Conservation (phyloP, 2,329 filamentous ascomycete species). For the Macrophomina phaseolina region DNA sequence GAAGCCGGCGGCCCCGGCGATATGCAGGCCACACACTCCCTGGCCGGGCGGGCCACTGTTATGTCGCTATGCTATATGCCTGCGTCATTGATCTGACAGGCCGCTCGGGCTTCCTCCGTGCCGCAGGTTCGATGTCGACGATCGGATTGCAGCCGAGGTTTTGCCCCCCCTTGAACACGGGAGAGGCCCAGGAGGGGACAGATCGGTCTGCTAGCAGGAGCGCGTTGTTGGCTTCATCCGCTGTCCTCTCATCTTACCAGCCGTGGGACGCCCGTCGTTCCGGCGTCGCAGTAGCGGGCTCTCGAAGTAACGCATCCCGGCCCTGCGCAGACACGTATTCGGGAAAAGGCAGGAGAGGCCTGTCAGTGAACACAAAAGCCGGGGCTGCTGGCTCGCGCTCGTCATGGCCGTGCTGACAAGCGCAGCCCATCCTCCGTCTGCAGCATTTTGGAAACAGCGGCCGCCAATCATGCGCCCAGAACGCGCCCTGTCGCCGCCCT, state of each 20-base stretch:
- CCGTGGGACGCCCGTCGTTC: conserved; percentile 13
- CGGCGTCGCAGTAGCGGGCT: conserved; percentile 6
- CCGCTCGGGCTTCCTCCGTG: background rate
- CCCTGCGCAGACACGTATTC: background rate
- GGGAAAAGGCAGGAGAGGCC: background rate
- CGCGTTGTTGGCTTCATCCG: background rate
- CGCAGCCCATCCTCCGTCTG: conserved; percentile 5
- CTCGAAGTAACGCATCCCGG: background rate
- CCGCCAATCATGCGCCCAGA: conserved; percentile 4
- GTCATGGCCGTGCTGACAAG: conserved; percentile 12
- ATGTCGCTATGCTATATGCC: conserved; percentile 6
- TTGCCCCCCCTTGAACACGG: conserved; percentile 6
- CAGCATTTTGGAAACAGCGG: background rate
- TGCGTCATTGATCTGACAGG: conserved; percentile 22
- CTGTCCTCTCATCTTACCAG: conserved; percentile 3
- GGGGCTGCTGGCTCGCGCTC: background rate
- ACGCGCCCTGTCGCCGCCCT: conserved; percentile 1
- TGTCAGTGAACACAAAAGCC: background rate
- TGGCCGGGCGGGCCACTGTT: conserved; percentile 6
- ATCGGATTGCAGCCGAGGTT: conserved; percentile 15
- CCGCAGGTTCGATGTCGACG: conserved; percentile 14
- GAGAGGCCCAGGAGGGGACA: conserved; percentile 1
- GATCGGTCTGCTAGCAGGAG: background rate
- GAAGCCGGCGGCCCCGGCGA: background rate
- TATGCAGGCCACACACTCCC: background rate